Base-by-base conservation (phyloP, 2,329 filamentous ascomycete species). In the Lachnellula cervina region DNA sequence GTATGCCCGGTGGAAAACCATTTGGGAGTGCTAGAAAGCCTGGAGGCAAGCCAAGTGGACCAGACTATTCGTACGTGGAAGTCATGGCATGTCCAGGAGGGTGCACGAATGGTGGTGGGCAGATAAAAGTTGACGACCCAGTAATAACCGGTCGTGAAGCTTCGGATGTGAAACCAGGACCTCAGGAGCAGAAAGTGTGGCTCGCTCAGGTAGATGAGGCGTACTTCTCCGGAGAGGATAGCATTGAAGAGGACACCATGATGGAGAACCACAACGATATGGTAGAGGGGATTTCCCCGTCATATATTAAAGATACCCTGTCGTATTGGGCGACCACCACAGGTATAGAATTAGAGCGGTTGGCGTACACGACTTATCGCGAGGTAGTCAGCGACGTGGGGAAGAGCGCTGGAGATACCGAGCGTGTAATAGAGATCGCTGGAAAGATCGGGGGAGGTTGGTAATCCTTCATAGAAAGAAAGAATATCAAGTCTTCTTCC, bases 41-140 rank as follows among this genome's bases (percentile, higher is more conserved):
- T 5, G 75, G 71, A 16, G 81, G 74, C 6, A 81, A 80, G 64
- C 52, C 70, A 17, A 69, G 72, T 17, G 72, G 74, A 5, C 72
- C 81, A 6, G 90, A 96, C 37, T 92, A 92, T 70, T 81, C 88
- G n/a, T 97, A 96, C 72, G 89, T 97, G 28, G 94, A 99, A 73
- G 94, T 99, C 56, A 99, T 99, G 94, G 94, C 94, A 14, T 99
- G 94, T 71, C 94, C 94, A 0, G 94, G 94, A n/a, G 94, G 94
- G 3, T 99, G 94, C 74, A 99, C 94, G 53, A 99, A 99, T 66
- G 94, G 94, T 2, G 94, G 94, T 38, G 94, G 94, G 0, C 94
- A 99, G 75, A 86, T 99, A 69, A 96, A 96, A 69, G 83, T 90
- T 25, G 89, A 90, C 52, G 94, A 97, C 69, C 83, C 88, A 6